These are phyloP conservation scores for Claviceps sp. DNA, from an alignment of 2,329 filamentous ascomycete species.

Conservation along the genomic window DNA sequence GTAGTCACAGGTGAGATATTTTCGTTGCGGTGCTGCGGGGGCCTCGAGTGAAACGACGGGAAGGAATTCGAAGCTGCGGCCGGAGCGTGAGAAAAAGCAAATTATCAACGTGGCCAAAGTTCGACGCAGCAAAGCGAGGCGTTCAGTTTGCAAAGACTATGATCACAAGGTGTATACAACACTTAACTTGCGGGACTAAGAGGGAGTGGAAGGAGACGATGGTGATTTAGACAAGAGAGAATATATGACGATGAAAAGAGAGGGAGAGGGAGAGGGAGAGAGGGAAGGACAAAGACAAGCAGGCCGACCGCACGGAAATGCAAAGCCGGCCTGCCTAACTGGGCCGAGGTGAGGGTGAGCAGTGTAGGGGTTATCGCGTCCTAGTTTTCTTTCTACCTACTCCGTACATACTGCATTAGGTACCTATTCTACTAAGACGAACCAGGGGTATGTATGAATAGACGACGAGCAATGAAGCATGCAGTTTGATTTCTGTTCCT, in stretches of 20 bases:
- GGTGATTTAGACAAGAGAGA: background rate
- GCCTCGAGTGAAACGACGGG: background rate
- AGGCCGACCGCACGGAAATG: background rate
- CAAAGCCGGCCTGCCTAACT: background rate
- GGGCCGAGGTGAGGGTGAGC: background rate
- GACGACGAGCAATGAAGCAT: background rate
- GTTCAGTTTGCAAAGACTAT: background rate
- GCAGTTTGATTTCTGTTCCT: background rate
- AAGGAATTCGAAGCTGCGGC: background rate
- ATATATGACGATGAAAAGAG: background rate
- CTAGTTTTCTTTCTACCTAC: background rate
- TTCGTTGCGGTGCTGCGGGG: background rate
- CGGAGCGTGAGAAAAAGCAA: background rate
- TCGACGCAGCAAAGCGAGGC: background rate
- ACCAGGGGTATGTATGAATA: background rate
- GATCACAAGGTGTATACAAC: background rate
- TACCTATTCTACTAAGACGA: background rate
- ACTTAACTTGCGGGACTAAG: background rate
- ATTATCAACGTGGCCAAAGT: background rate
- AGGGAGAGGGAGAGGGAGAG: background rate
- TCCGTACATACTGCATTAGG: too few species aligned
- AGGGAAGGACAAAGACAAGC: background rate
- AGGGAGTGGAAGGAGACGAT: background rate
- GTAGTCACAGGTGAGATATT: background rate
- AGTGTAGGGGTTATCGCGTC: background rate